phyloP scores from a whole-genome alignment of 176 grass and related monocot genomes.

The Eleusine coracana region DNA sequence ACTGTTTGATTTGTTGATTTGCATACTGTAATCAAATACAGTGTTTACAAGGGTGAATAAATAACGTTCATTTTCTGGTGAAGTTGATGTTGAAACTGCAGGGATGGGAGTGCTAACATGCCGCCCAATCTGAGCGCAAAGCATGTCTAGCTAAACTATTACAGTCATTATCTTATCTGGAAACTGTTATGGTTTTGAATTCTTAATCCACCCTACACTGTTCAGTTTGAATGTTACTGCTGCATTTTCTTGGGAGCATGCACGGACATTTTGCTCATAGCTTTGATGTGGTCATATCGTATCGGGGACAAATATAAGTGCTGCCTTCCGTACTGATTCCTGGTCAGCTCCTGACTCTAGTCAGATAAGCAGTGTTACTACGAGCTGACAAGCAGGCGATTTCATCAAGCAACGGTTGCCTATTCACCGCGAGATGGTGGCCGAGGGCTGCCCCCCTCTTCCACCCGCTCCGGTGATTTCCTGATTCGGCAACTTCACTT shows the following conservation, averaged over 20 bases:
- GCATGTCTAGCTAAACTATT: not conserved
- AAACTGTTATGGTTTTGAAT: not conserved
- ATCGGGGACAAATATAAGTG: not conserved
- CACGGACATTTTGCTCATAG: not conserved
- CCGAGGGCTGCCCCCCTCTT: no score
- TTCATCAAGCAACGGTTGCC: not conserved
- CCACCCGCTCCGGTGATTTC: no score
- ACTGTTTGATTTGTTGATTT: not conserved
- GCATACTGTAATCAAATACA: no score
- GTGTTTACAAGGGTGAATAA: conserved; percentile 13
- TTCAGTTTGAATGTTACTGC: conserved; percentile 18
- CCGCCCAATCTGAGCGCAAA: not conserved
- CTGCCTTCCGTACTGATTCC: not conserved
- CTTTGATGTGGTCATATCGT: no score
- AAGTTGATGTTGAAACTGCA: not conserved
- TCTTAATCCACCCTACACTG: not conserved
- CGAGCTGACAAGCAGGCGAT: not conserved
- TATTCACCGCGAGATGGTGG: not conserved
- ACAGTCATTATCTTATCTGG: not conserved
- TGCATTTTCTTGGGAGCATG: not conserved
- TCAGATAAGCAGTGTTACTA: not conserved
- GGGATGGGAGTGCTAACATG: not conserved
- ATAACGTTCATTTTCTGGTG: not conserved
- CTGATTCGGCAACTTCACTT: no score
- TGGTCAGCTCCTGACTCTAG: not conserved